Conservation (phyloP, 352 stramenopile species). For the Plasmopara muralis region DNA sequence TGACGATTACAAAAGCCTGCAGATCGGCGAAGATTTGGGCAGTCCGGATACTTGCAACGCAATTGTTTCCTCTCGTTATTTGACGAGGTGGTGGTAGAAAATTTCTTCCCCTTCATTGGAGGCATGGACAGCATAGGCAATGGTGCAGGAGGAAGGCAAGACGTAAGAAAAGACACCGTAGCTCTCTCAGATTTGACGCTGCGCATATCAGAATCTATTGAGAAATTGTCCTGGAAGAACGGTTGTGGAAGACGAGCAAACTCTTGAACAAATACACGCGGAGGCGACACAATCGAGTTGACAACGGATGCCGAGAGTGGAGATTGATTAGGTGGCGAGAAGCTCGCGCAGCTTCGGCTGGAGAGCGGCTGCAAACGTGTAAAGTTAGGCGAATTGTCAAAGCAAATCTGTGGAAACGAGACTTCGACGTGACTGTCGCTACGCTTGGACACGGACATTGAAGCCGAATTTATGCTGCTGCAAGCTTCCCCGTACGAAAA, state of each 20-base stretch:
- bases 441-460: slow-evolving; percentile 33
- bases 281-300: slow-evolving; percentile 68
- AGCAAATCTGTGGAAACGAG: slow-evolving; percentile 67
- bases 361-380: slow-evolving; percentile 54
- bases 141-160: slow-evolving; percentile 47
- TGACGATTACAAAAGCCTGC: slow-evolving; percentile 78
- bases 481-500: slow-evolving; percentile 23
- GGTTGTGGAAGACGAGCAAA: slow-evolving; percentile 52
- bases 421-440: slow-evolving; percentile 48
- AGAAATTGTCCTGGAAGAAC: slow-evolving; percentile 55
- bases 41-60: slow-evolving; percentile 69
- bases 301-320: slow-evolving; percentile 45
- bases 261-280: slow-evolving; percentile 70
- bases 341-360: slow-evolving; percentile 35
- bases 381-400: slow-evolving; percentile 55
- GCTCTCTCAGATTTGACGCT: slow-evolving; percentile 20
- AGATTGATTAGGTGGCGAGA: slow-evolving; percentile 31
- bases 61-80: slow-evolving; percentile 55
- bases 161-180: slow-evolving; percentile 37
- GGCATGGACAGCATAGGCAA: slow-evolving; percentile 72
- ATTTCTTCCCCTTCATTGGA: slow-evolving; percentile 65
- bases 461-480: slow-evolving; percentile 16
- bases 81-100: slow-evolving; percentile 9
- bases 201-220: slow-evolving; percentile 27
- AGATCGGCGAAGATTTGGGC: slow-evolving; percentile 66